Evolutionary conservation across 345 rosid genomes (phyloP), one percentile per base, ranked within the genome.

Genomic region (Punica granatum): DNA sequence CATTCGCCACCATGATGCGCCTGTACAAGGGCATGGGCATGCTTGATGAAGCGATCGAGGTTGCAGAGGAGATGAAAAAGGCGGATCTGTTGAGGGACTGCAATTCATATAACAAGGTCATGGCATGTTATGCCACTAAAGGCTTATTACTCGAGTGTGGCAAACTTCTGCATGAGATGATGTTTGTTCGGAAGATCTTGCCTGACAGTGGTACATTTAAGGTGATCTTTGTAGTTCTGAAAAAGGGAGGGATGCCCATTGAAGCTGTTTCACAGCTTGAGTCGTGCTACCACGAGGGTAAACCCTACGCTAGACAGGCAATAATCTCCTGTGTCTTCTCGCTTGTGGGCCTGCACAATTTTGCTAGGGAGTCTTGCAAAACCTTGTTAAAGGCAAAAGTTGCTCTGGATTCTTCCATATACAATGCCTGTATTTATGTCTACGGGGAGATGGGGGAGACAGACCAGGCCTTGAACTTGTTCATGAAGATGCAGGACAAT

Each of bases 51-150:
- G 92, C 95, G 4, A 81, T 90, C 67, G 85, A 84, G 77, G 83
- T 90, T 76, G 95, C 91, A 15, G 90, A 92, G 76, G 92, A 90
- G 80, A 86, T 88, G 97, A 92, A 83, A 74, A 80, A 70, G 67
- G 87, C 88, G 1, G 88, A 85, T 63, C 72, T 88, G 33, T 75
- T 88, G 31, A 77, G 69, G 51, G 94, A 92, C 77, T 79, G 81
- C 58, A 65, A 70, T 48, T 88, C 96, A 1, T 92, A 85, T 68
- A 90, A 88, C 75, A 75, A 85, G 78, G 95, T 83, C 19, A 80
- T 92, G 90, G 79, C 88, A 44, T 86, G 92, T 76, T 92, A 85
- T 51, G 87, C 83, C 10, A 81, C 79, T 13, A 84, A 77, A 59
- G 88, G 98, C 19, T 90, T 84, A 77, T 77, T 92, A 46, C 85